These are phyloP conservation scores for Nannochloris sp. DNA, from an alignment of 139 green algal genomes.

Conservation along the genomic window DNA sequence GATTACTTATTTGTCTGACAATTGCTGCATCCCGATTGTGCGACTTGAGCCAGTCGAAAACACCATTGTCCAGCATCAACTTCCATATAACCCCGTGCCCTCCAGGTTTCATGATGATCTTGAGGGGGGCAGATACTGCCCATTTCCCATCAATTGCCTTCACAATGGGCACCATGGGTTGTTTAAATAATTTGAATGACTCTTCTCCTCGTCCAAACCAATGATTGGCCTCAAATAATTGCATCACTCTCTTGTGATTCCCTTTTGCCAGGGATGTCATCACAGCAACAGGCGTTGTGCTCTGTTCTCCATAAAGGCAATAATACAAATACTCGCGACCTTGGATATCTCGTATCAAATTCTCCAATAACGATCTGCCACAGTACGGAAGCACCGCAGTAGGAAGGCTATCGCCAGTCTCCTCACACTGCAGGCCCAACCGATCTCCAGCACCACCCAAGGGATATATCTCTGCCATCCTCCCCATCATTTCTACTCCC, in stretches of 20 bases:
- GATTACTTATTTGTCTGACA: constrained; percentile 93
- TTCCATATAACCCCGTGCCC: constrained; percentile 99
- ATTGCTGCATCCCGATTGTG: constrained; percentile 54
- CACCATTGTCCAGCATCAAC: constrained; percentile 86
- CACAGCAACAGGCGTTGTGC: constrained; percentile 83
- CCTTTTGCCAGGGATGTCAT: constrained; percentile 97
- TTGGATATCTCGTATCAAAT: constrained; percentile 85
- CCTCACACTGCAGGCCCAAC: constrained; percentile 75
- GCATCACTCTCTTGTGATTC: constrained; percentile 75
- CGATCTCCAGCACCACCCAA: constrained; percentile 89
- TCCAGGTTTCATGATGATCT: constrained; percentile 83
- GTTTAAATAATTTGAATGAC: constrained; percentile 64
- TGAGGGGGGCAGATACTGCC: constrained; percentile 52
- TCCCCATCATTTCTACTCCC: constrained; percentile 63
- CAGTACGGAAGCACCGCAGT: constrained; percentile 90
- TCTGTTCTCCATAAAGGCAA: constrained; percentile 64
- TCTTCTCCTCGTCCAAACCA: constrained; percentile 78
- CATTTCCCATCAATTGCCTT: constrained; percentile 62
- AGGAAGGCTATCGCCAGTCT: constrained; percentile 80
- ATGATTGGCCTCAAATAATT: constrained; percentile 41
- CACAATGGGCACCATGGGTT: constrained; percentile 92
- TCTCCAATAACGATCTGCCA: constrained; percentile 82
- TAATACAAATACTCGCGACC: constrained; percentile 92
- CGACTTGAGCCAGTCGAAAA: constrained; percentile 71
- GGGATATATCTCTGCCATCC: constrained; percentile 89